Base-by-base conservation (phyloP, 2,329 filamentous ascomycete genomes). In the Lasiodiplodia theobromae region DNA sequence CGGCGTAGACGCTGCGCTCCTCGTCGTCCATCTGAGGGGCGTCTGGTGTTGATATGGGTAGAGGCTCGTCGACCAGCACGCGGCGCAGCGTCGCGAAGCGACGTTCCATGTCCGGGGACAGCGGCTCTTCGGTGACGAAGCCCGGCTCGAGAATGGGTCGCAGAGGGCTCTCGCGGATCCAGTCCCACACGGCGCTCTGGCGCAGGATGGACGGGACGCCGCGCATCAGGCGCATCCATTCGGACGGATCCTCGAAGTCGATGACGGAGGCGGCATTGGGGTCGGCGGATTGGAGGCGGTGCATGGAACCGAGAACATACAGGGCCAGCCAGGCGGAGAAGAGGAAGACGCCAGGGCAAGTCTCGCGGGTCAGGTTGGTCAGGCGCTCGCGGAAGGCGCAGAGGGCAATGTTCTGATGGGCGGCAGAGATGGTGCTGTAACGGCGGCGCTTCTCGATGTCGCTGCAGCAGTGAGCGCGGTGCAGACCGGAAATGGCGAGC, bases 401-500 rank as follows among this genome's bases (percentile, higher is more conserved):
- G 47, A 68, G 66, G 2, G 66, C 66, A 37, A 44, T 52, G 34
- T 53, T 62, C 21, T 66, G 63, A 23, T 66, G 63, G 2, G 63
- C 51, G 21, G 63, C 34, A 5, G 63, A 51, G 4, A 28, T 56
- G 31, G 49, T 66, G 23, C 37, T 37, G 34, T 68, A 68, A 1
- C 16, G 66, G 1, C 52, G 49, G 31, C 63, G 63, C 18, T 66
- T 54, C 16, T 54, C 63, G 14, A 56, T 49, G 37, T 54, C 34
- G 23, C 57, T 47, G 23, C 56, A 68, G 14, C 44, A 53, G 57
- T 79, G 78, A 23, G 79, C 80, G 16, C 83, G 71, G 66, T 85
- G 83, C 23, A 84, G 74, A 8, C 82, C 81, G 6, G 82, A 77
- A 11, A 84, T 72, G 5, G 82, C 82, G 4, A 84, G 74, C 12